Evolutionary conservation across 345 rosid species (phyloP).

Genomic region (Lepidium sativum): DNA sequence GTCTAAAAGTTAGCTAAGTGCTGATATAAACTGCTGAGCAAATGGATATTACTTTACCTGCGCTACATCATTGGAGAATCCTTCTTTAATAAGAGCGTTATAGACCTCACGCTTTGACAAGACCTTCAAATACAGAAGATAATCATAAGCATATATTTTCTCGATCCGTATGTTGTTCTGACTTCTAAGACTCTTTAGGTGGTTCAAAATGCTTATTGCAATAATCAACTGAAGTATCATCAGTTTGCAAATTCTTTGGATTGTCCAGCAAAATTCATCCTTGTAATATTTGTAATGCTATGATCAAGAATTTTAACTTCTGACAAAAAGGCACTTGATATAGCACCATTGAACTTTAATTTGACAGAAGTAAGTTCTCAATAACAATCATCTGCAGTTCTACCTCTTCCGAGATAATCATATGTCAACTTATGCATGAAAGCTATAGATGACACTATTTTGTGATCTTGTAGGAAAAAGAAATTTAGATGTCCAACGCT

Average conservation of each 20-base stretch:
- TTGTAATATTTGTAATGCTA: not conserved
- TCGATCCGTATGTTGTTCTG: not conserved
- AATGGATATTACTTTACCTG: conserved; percentile 15
- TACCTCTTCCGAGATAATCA: not conserved
- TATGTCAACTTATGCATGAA: not conserved
- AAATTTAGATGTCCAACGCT: not conserved
- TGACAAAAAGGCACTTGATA: not conserved
- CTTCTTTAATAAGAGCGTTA: conserved; percentile 29
- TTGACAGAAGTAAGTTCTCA: not conserved
- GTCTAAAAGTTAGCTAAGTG: not conserved
- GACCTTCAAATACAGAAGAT: conserved; percentile 20
- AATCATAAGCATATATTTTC: not conserved
- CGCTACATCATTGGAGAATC: conserved; percentile 31
- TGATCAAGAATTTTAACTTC: not conserved
- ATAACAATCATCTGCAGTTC: not conserved
- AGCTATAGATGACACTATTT: not conserved
- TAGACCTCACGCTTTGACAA: conserved; percentile 24
- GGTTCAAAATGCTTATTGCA: not conserved
- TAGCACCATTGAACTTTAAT: not conserved
- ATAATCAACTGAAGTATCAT: not conserved
- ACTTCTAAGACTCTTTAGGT: not conserved
- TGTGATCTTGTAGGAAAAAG: not conserved
- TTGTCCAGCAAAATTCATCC: not conserved
- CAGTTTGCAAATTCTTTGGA: not conserved
- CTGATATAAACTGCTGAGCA: not conserved